Evolutionary conservation across 148 eudicot genomes (phyloP), one percentile per base, ranked within the genome.

Genomic region (Rhododendron williamsianum): DNA sequence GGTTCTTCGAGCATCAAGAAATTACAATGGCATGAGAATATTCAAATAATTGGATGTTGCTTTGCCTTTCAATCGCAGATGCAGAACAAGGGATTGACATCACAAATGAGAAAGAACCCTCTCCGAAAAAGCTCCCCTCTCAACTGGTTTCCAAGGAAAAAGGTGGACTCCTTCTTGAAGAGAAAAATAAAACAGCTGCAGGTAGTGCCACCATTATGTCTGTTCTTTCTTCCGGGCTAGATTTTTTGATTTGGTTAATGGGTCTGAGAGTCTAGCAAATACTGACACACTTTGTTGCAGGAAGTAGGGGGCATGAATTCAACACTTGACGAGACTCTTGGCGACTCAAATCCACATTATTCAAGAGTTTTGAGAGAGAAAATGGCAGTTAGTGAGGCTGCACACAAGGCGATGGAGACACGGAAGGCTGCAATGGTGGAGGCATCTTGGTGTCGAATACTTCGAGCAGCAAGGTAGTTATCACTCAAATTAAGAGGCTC

Each of bases 401-500:
- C 97, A 8, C 63, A 89, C 35, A 95, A 91, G 90, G 99, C 96
- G 19, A 91, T 93, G 91, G 93, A 94, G 87, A 95, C 98, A 85
- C 92, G 93, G 82, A 96, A 93, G 87, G 97, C 97, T 87, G 98
- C 98, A 45, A 91, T 96, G 99, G 95, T 94, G 80, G 99, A 96
- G 92, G 99, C 99, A 74, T 96, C 99, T 51, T 96, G 99, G 99
- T 96, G 99, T 78, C 91, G 95, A 30, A 95, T 96, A 86, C 98
- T 96, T 87, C 86, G 83, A 82, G 97, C 98, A 38, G 95, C 99
- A 27, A 88, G 98, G 98, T 95, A 86, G 15, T 43, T 4, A 13
- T 81, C 46, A 23, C 72, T 81, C 72, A 58, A 11, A 56, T 36
- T 19, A 38, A 38, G 36, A 35, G 18, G 36, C 38, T 72, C 76